Evolutionary conservation across 495 filamentous ascomycete genomes (phyloP), one percentile per base, ranked within the genome.

Genomic region (Darksidea phi): DNA sequence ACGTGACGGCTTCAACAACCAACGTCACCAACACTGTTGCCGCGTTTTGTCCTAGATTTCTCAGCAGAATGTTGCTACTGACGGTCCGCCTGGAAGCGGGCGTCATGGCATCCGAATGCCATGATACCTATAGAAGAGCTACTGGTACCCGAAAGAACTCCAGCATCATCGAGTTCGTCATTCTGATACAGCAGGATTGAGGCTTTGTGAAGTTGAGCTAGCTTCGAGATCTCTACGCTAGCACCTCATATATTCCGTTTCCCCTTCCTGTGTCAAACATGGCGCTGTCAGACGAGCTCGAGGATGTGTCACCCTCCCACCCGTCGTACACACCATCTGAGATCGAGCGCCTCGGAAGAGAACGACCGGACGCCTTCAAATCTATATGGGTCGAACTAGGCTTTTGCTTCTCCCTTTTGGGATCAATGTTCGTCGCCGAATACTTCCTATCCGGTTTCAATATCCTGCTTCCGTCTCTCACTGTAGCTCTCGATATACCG

Each of bases 401-500:
- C 2, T 95, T 94, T 66, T 82, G 85, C 68, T 82, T 87, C 61
- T 86, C 88, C 0, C 79, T 94, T 38, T 76, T 86, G 23, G 83
- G 88, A 75, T 90, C 88, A 28, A 84, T 91, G 67, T 78, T 89
- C 26, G 78, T 94, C 66, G 80, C 86, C 37, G 84, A 95, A 76
- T 96, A 89, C 73, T 91, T 90, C 69, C 85, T 93, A 36, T 90
- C 87, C 42, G 91, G 91, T 46, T 96, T 91, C 72, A 93, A 89
- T 66, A 83, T 95, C 62, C 78, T 96, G 51, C 74, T 92, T 1
- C 91, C 91, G 8, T 82, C 83, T 0, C 66, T 96, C 10, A 75
- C 83, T 24, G 67, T 72, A 15, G 79, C 84, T 20, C 78, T 95
- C 2, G 45, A 83, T 10, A 90, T 95, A 37, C 84, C 88, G 0